Evolutionary conservation across 2,329 filamentous ascomycete genomes (phyloP), one percentile per base, ranked within the genome.

Genomic region (Claviceps spartinae): DNA sequence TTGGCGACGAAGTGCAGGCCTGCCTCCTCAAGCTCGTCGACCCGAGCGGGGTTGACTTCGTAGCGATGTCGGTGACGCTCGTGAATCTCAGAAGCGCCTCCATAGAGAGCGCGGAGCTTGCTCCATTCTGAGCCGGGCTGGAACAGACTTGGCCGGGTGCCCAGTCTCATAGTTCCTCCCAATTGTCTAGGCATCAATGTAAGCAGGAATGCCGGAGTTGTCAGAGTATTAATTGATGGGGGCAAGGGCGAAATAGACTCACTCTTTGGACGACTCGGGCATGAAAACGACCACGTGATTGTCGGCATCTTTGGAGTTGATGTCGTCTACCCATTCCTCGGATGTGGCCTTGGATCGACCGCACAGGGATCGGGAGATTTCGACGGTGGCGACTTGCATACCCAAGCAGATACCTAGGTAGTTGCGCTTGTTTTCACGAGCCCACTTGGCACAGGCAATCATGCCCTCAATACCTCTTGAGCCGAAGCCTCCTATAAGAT

Each of bases 351-450:
- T 64, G 37, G 71, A 60, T 56, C 89, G 75, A 30, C 78, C 79
- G 68, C 82, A 86, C 1, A 91, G 72, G 58, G 88, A 82, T 43
- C 89, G 82, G 1, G 89, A 88, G 60, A 82, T 88, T 67, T 97
- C 90, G 59, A 96, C 85, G 47, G 95, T 88, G 20, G 91, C 89
- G 47, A 95, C 78, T 67, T 97, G 93, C 83, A 95, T 88, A 53
- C 89, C 89, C 22, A 96, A 74, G 65, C 91, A 96, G 56, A 97
- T 85, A 54, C 93, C 93, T 1, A 97, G 76, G 69, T 85, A 96
- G 1, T 89, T 89, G 3, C 79, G 79, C 56, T 85, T 83, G 60
- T 88, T 83, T 58, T 85, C 84, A 52, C 93, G 83, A 1, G 91
- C 90, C 83, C 86, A 96, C 57, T 83, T 84, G n/a, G 86, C 85